phyloP scores from a whole-genome alignment of 2,329 filamentous ascomycete genomes.

The Monosporascus sp. region DNA sequence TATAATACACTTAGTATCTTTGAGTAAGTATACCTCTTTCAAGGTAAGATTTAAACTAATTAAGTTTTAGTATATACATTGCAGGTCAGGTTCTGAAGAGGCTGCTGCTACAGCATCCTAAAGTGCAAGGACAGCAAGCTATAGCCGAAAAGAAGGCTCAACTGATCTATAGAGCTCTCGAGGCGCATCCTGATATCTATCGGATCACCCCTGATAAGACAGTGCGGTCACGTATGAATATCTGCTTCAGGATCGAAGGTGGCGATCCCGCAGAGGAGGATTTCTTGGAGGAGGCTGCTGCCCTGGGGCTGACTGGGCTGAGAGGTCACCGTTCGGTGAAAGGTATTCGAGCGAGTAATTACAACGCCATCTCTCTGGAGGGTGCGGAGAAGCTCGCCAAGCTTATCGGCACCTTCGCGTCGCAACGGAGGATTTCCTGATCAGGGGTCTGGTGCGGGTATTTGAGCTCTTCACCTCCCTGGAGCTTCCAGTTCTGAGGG shows the following conservation, averaged over 20 bases:
- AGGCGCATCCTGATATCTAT: slow-evolving; percentile 67
- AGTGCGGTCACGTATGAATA: slow-evolving; percentile 85
- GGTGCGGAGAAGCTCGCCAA: no score
- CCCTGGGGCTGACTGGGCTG: no score
- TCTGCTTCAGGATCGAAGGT: slow-evolving; percentile 70
- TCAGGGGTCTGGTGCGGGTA: no score
- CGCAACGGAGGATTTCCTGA: no score
- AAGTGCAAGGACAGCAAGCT: slow-evolving; percentile 71
- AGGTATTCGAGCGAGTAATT: no score
- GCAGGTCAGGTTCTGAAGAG: slow-evolving; percentile 82
- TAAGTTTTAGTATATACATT: slow-evolving; percentile 64
- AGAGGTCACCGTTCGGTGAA: no score
- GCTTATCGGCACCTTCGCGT: no score
- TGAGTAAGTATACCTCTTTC: slow-evolving; percentile 44
- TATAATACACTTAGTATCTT: slow-evolving; percentile 97
- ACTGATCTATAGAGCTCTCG: slow-evolving; percentile 73
- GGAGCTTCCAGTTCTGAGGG: no score
- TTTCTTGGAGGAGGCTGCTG: no score
- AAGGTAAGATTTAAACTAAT: background rate
- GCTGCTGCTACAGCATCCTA: slow-evolving; percentile 63
- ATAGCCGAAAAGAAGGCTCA: slow-evolving; percentile 69
- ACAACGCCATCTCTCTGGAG: no score
- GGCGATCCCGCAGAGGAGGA: slow-evolving; percentile 39
- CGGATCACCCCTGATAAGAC: slow-evolving; percentile 68
- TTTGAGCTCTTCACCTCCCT: no score